Percentiles rank a stretch among this genome's conserved stretches.
phyloP scores from a whole-genome alignment of 2,329 filamentous ascomycete species.

The Aspergillus brunneoviolaceus region DNA sequence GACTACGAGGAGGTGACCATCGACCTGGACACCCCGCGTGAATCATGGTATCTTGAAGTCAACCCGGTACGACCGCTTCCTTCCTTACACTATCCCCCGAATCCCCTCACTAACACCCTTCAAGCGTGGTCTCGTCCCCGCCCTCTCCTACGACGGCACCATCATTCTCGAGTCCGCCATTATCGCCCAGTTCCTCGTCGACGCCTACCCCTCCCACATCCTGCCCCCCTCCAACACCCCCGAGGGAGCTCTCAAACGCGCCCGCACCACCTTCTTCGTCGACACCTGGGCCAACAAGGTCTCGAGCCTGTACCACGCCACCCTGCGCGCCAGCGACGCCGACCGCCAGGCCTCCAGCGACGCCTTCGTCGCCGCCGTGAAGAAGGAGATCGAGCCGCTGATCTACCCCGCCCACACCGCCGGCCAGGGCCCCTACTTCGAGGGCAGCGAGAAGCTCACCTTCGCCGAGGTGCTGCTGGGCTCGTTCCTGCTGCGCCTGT shows the following conservation, averaged over 20 bases:
- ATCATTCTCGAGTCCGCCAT: conserved; percentile 73
- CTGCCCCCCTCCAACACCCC: conserved; percentile 55
- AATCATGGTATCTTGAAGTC: conserved; percentile 71
- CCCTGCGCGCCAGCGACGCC: conserved; percentile 48
- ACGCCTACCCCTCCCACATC: conserved; percentile 67
- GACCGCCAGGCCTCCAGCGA: conserved; percentile 53
- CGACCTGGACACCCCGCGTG: conserved; percentile 67
- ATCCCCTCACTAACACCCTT: not conserved
- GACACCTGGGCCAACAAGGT: conserved; percentile 68
- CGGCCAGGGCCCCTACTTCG: conserved; percentile 60
- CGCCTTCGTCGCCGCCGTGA: conserved; percentile 56
- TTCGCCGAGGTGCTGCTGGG: conserved; percentile 61
- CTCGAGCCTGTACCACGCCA: conserved; percentile 48
- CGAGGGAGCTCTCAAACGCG: conserved; percentile 61
- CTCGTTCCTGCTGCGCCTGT: conserved; percentile 65
- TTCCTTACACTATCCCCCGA: not conserved
- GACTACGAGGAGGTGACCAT: conserved; percentile 71
- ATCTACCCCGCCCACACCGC: conserved; percentile 43
- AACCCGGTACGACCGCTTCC: conserved; percentile 56
- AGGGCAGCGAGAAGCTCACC: conserved; percentile 63
- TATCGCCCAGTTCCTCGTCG: conserved; percentile 69
- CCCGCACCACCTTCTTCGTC: conserved; percentile 69
- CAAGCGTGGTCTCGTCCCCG: conserved; percentile 70
- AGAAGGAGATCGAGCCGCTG: conserved; percentile 73
- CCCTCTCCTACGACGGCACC: conserved; percentile 66